These are phyloP conservation scores for Rhizopus arrhizus DNA, from an alignment of 371 early-diverging fungal genomes.

Conservation along the genomic window DNA sequence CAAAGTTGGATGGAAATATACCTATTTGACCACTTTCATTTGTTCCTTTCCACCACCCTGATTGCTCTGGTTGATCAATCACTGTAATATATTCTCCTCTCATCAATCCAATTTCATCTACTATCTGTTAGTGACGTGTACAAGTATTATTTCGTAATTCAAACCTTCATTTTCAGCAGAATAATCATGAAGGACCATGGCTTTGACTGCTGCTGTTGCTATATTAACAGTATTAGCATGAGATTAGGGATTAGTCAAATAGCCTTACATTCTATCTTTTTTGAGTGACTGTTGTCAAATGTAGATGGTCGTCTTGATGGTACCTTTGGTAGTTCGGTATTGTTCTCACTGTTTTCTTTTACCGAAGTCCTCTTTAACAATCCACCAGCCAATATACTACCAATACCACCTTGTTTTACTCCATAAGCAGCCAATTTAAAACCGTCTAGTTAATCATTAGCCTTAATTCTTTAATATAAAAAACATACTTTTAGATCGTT, in stretches of 20 bases:
- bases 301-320: background rate
- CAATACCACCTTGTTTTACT: conserved; percentile 85
- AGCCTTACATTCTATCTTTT: background rate
- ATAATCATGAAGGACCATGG: conserved; percentile 52
- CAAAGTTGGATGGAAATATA: conserved; percentile 64
- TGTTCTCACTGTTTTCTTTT: background rate
- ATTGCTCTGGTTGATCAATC: conserved; percentile 53
- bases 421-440: conserved; percentile 77
- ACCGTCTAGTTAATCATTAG: conserved; percentile 9
- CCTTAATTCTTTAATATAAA: no score
- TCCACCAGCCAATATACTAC: conserved; percentile 70
- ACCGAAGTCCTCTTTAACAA: background rate
- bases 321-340: background rate
- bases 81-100: conserved; percentile 56
- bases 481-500: background rate
- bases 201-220: conserved; percentile 20
- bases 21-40: conserved; percentile 57
- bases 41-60: conserved; percentile 66
- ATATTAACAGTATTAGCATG: background rate
- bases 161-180: conserved; percentile 52
- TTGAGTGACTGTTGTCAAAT: no score
- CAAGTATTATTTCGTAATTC: background rate
- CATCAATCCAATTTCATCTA: conserved; percentile 57
- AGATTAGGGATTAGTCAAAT: no score
- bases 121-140: no score